phyloP scores from a whole-genome alignment of 2,329 filamentous ascomycete species.

The Hypoxylon sp. region DNA sequence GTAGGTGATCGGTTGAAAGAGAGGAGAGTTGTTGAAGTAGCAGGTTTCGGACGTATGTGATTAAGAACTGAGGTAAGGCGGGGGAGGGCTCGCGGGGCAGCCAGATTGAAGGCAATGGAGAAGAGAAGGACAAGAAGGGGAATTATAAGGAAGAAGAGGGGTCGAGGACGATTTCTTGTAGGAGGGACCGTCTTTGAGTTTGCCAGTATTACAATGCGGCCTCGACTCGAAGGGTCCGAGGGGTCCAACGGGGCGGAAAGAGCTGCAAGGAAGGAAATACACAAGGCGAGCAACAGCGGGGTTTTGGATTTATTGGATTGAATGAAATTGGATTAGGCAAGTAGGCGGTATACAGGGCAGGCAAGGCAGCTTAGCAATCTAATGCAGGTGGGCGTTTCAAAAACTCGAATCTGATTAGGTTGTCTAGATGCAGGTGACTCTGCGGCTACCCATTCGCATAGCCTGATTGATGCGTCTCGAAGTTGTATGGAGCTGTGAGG shows the following conservation, averaged over 20 bases:
- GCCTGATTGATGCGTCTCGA: conserved; percentile 25
- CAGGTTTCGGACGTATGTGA: conserved; percentile 64
- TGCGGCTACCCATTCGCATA: conserved; percentile 26
- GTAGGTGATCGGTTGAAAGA: conserved; percentile 36
- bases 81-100: conserved; percentile 70
- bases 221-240: conserved; percentile 18
- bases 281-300: conserved; percentile 24
- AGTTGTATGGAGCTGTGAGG: conserved; percentile 23
- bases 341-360: neutral
- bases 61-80: conserved; percentile 72
- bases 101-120: conserved; percentile 74
- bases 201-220: conserved; percentile 57
- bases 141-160: conserved; percentile 62
- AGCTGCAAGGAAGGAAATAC: conserved; percentile 19
- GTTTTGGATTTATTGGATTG: neutral
- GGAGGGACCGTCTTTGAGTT: conserved; percentile 46
- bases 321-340: neutral
- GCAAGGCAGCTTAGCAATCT: conserved; percentile 13
- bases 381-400: conserved; percentile 31
- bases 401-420: conserved; percentile 23
- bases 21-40: conserved; percentile 53
- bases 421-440: conserved; percentile 28
- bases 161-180: conserved; percentile 37
- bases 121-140: conserved; percentile 68
- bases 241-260: conserved; percentile 37